Percentiles rank a stretch among this genome's conserved stretches.
Evolutionary conservation across 306 rosid genomes (phyloP).

Genomic region (Begonia fuchsioides): DNA sequence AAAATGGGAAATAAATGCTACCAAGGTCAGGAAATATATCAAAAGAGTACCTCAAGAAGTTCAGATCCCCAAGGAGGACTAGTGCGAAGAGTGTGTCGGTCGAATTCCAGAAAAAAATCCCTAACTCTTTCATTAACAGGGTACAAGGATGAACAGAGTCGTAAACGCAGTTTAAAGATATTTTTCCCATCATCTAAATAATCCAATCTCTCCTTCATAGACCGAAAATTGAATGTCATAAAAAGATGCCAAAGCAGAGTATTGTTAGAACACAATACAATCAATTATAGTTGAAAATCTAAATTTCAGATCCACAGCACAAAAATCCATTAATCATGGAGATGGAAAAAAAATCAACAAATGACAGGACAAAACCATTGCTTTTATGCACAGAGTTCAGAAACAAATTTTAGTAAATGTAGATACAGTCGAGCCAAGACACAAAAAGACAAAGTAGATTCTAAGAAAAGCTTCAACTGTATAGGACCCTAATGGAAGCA

Average conservation of each 20-base stretch:
- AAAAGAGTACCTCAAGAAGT: slow-evolving; percentile 73
- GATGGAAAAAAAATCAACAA: too few relatives aligned
- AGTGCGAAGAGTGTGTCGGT: slow-evolving; percentile 95
- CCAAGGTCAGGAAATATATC: slow-evolving; percentile 6
- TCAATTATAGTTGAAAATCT: not conserved
- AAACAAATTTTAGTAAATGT: too few relatives aligned
- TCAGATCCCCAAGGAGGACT: slow-evolving; percentile 99
- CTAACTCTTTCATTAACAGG: slow-evolving; percentile 87
- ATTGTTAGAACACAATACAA: slow-evolving; percentile 2
- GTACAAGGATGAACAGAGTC: slow-evolving; percentile 85
- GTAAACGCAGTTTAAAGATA: slow-evolving; percentile 74
- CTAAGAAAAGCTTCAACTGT: too few relatives aligned
- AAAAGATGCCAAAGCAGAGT: slow-evolving; percentile 15
- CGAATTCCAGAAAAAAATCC: slow-evolving; percentile 95
- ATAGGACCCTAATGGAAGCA: too few relatives aligned
- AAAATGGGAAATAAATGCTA: not conserved
- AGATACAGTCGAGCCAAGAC: too few relatives aligned
- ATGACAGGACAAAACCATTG: too few relatives aligned
- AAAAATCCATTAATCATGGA: too few relatives aligned
- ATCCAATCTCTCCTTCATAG: slow-evolving; percentile 79
- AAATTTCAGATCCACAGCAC: too few relatives aligned
- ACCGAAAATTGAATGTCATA: slow-evolving; percentile 8
- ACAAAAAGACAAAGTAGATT: too few relatives aligned
- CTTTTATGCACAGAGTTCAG: too few relatives aligned
- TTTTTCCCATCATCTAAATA: slow-evolving; percentile 95